Conservation (phyloP, 2,329 filamentous ascomycete genomes). For the Penicillium corylophilum region DNA sequence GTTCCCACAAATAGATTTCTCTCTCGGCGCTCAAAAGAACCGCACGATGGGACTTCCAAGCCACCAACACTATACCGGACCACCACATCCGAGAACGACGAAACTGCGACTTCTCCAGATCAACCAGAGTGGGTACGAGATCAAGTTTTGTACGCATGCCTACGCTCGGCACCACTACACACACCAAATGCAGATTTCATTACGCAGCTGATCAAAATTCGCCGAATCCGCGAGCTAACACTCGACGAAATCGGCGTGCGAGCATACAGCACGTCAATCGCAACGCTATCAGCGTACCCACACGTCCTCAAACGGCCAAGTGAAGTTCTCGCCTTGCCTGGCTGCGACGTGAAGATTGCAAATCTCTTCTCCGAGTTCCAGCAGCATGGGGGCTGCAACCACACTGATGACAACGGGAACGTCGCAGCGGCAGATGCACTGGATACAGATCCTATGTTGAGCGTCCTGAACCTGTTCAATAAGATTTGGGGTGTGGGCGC, state of each 20-base stretch:
- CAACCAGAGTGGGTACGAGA: constrained; percentile 69
- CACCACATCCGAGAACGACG: constrained; percentile 77
- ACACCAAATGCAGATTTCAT: constrained; percentile 76
- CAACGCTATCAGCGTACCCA: constrained; percentile 79
- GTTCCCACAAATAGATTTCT: constrained; percentile 9
- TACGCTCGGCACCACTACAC: constrained; percentile 69
- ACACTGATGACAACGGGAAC: constrained; percentile 48
- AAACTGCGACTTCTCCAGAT: constrained; percentile 56
- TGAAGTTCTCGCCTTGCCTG: constrained; percentile 61
- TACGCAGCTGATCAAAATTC: constrained; percentile 69
- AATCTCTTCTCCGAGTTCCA: constrained; percentile 75
- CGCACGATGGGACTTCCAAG: constrained; percentile 19
- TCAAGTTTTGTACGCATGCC: constrained; percentile 71
- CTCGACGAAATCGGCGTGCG: constrained; percentile 77
- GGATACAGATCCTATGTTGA: constrained; percentile 63
- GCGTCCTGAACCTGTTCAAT: constrained; percentile 69
- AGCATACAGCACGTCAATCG: constrained; percentile 85
- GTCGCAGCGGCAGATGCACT: constrained; percentile 65
- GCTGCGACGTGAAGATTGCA: constrained; percentile 78
- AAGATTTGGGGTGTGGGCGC: constrained; percentile 91
- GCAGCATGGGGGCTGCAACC: constrained; percentile 30
- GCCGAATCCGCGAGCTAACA: constrained; percentile 66
- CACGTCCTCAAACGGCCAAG: constrained; percentile 48
- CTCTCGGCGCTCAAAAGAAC: constrained; percentile 24
- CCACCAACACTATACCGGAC: constrained; percentile 59